Evolutionary conservation across 495 filamentous ascomycete species (phyloP), one percentile per base, ranked within the genome.

Genomic region (Penicillium malachiteum): DNA sequence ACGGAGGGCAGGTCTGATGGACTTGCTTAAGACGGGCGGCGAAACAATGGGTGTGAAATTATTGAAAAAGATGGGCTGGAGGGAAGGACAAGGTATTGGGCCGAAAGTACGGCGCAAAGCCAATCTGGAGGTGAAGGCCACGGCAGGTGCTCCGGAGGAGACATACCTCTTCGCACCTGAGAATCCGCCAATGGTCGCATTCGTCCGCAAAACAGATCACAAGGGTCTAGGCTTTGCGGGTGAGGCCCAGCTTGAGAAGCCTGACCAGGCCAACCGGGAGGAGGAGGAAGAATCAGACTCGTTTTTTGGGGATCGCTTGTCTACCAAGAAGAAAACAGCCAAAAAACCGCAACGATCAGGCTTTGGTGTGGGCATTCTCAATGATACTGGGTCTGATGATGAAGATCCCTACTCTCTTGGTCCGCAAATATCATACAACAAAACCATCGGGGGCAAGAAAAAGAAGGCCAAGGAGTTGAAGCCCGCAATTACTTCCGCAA

Each of bases 301-400:
- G 1, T 78, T 77, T 50, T 78, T 76, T 51, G 71, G 78, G 10
- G 65, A 56, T 34, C 66, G 74, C 33, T 55, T 72, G 48, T 69
- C 58, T 7, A 52, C 50, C 4, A 59, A 65, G 39, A 61, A 52
- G n/a, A 71, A 74, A 45, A 78, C 78, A 49, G 75, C 78, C 12
- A 81, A 82, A 38, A 81, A 74, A 48, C 68, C 80, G 14, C 70
- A 62, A 7, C 80, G 81, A 31, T 82, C 86, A 45, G 89, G 87
- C 0, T 91, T 98, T 45, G 94, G 94, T 0, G 87, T 95, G 12
- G 94, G 94, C 3, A 76, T 97, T 17, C 70, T 98, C 48, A 98
- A 97, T 63, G 94, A 97, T 56, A 96, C 86, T 14, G 93, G 91
- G 3, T 97, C 94, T n/a, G 94, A 97, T 62, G 92, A 97, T 52